Percentiles rank a stretch among this genome's conserved stretches.
phyloP scores from a whole-genome alignment of 768 basidiomycete genomes.

The Boletus eberwhitei region DNA sequence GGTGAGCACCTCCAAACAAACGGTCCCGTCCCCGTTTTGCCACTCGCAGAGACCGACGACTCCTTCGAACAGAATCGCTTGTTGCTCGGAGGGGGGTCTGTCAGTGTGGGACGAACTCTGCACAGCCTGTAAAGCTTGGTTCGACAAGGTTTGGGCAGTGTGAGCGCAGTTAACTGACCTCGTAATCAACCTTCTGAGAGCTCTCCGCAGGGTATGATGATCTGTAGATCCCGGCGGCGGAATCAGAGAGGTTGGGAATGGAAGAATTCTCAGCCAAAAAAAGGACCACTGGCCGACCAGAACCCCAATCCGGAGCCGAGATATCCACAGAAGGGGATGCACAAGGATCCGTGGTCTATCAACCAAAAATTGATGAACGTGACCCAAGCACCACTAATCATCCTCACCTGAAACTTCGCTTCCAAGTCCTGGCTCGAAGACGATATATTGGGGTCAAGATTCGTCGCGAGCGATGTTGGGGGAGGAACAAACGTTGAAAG shows the following conservation, averaged over 20 bases:
- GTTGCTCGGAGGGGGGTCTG: neutral
- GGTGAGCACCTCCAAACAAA: constrained; percentile 3
- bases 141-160: neutral
- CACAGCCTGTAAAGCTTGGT: neutral
- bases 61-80: neutral
- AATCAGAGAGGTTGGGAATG: neutral
- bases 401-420: neutral
- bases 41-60: constrained; percentile 1
- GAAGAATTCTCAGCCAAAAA: neutral
- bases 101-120: neutral
- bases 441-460: neutral
- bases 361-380: neutral
- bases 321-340: accelerated
- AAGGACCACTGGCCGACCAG: neutral
- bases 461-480: neutral
- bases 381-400: neutral
- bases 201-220: neutral
- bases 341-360: neutral
- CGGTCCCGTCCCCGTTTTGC: neutral
- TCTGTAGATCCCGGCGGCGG: neutral
- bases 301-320: too few relatives aligned
- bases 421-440: neutral
- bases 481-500: neutral
- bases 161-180: neutral
- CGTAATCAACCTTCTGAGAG: neutral